Evolutionary conservation across 768 basidiomycete species (phyloP).

Genomic region (Amanita exitialis): DNA sequence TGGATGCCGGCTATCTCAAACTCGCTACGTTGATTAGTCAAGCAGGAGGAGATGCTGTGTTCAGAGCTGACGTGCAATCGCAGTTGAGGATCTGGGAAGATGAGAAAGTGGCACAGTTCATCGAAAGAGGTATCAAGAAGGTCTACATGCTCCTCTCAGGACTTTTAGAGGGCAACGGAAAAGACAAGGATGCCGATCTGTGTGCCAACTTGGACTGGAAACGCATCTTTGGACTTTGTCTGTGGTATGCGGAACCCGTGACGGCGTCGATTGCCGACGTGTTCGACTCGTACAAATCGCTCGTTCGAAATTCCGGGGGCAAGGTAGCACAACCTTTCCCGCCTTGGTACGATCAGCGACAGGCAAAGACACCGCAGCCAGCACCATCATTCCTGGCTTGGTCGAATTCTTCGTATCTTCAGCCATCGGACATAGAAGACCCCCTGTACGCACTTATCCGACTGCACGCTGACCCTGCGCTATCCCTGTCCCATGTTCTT

Average conservation of each 20-base stretch:
- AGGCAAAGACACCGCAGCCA: slow-evolving; percentile 6
- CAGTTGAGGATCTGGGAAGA: slow-evolving; percentile 82
- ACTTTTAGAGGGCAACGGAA: slow-evolving; percentile 27
- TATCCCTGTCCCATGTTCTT: slow-evolving; percentile 59
- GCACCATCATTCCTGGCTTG: slow-evolving; percentile 23
- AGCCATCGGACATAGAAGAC: slow-evolving; percentile 31
- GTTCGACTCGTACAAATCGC: slow-evolving; percentile 50
- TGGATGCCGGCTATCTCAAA: slow-evolving; percentile 69
- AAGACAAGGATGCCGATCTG: slow-evolving; percentile 25
- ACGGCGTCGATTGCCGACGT: slow-evolving; percentile 63
- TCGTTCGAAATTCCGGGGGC: slow-evolving; percentile 19
- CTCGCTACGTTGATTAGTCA: slow-evolving; percentile 87
- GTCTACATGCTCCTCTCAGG: slow-evolving; percentile 83
- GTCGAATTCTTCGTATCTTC: slow-evolving; percentile 23
- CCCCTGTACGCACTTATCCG: slow-evolving; percentile 76
- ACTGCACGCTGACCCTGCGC: slow-evolving; percentile 63
- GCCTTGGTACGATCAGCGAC: slow-evolving; percentile 41
- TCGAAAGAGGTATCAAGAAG: slow-evolving; percentile 49
- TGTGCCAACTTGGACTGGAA: slow-evolving; percentile 86
- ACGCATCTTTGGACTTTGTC: slow-evolving; percentile 76
- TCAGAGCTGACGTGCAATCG: slow-evolving; percentile 57
- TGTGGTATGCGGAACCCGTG: slow-evolving; percentile 81
- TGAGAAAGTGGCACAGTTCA: slow-evolving; percentile 63
- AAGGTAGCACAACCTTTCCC: slow-evolving; percentile 46
- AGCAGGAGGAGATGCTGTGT: slow-evolving; percentile 67